Percentiles rank a stretch among this genome's conserved stretches.
These are phyloP conservation scores for Scolecobasidium constrictum DNA, from an alignment of 2,329 filamentous ascomycete species.

Conservation along the genomic window DNA sequence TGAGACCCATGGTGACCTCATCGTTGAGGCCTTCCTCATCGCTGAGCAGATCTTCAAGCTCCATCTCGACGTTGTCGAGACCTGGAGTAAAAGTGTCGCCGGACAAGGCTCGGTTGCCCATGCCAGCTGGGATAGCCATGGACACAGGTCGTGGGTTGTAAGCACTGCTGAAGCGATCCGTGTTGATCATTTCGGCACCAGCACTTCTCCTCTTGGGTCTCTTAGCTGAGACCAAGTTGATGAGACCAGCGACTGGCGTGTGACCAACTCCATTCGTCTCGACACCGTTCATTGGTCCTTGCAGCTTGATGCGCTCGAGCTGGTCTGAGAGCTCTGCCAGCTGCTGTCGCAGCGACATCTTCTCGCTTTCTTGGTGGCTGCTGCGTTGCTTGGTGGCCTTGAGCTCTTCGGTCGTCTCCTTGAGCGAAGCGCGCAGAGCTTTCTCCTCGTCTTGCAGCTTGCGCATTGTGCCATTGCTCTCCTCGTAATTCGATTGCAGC, in stretches of 20 bases:
- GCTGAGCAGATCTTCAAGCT: conserved; percentile 84
- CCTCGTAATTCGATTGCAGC: conserved; percentile 78
- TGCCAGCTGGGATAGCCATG: conserved; percentile 66
- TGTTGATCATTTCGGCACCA: conserved; percentile 71
- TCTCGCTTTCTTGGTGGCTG: conserved; percentile 72
- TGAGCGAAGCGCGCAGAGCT: conserved; percentile 70
- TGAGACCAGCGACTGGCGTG: conserved; percentile 58
- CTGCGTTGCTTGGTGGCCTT: conserved; percentile 67
- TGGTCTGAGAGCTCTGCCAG: conserved; percentile 85
- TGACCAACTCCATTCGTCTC: conserved; percentile 49
- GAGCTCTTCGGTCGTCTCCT: conserved; percentile 67
- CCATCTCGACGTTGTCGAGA: conserved; percentile 84
- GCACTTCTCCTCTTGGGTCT: conserved; percentile 92
- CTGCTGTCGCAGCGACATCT: conserved; percentile 74
- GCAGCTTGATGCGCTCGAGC: conserved; percentile 74
- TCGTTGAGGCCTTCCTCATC: conserved; percentile 95
- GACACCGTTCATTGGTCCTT: conserved; percentile 60
- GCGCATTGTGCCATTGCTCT: conserved; percentile 83
- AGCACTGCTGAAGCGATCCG: conserved; percentile 81
- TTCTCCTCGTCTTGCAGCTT: conserved; percentile 91
- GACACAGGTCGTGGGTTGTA: conserved; percentile 95
- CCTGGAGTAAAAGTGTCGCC: conserved; percentile 70
- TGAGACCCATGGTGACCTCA: conserved; percentile 91
- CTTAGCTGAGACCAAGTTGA: conserved; percentile 95
- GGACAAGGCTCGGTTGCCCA: conserved; percentile 59